Percentiles rank a stretch among this genome's conserved stretches.
These are phyloP conservation scores for Aegilops longissima DNA, from an alignment of 176 grass and related monocot species.

Conservation along the genomic window DNA sequence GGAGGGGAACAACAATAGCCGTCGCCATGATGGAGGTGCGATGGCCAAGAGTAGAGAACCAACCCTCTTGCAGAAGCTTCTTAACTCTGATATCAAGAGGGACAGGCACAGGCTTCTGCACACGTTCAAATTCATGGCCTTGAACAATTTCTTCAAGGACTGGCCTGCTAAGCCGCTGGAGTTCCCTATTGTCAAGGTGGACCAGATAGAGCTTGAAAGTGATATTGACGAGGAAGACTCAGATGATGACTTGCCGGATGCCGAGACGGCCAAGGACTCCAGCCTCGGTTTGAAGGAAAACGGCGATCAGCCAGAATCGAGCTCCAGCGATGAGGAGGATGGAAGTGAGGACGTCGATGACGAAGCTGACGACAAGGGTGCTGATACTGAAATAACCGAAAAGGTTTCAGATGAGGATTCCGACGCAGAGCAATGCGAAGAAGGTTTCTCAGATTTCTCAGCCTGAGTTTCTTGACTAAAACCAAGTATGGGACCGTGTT, in stretches of 20 bases:
- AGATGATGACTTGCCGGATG: conserved; percentile 32
- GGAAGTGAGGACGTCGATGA: background rate
- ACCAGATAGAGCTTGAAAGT: conserved; percentile 47
- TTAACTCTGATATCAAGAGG: conserved; percentile 69
- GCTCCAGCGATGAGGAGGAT: conserved; percentile 25
- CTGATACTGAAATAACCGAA: too few species aligned
- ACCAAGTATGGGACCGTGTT: background rate
- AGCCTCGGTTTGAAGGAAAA: conserved; percentile 27
- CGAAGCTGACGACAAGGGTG: conserved; percentile 5
- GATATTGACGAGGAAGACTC: conserved; percentile 17
- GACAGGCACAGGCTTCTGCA: conserved; percentile 74
- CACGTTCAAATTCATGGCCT: conserved; percentile 66
- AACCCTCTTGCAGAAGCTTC: conserved; percentile 86
- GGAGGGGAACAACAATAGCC: conserved; percentile 30
- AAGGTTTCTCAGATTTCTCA: conserved; percentile 3
- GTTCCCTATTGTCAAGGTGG: conserved; percentile 59
- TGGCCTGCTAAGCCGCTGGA: conserved; percentile 57
- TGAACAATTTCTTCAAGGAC: conserved; percentile 82
- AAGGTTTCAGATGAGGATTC: background rate
- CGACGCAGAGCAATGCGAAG: conserved; percentile 37
- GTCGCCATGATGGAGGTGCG: background rate
- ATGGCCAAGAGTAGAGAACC: conserved; percentile 51
- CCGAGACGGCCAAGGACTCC: conserved; percentile 7
- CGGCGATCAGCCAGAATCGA: conserved; percentile 5
- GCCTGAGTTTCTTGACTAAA: background rate